Base-by-base conservation (phyloP, 805 yeast genomes). In the Spathaspora girioi region DNA sequence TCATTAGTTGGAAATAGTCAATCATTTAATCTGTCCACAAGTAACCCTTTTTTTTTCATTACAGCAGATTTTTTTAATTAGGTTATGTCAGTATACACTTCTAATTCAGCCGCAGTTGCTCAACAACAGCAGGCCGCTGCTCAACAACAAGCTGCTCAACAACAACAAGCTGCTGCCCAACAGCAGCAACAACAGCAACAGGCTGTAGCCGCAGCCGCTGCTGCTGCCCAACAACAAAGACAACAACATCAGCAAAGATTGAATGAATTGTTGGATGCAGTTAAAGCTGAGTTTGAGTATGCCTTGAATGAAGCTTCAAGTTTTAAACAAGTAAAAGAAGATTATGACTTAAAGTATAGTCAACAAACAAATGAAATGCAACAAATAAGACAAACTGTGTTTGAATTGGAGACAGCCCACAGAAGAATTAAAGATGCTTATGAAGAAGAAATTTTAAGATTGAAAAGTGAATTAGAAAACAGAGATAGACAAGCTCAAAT, bases 321-420 rank as follows among this genome's bases (percentile, higher is more conserved):
- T 56, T 89, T 84, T 70, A 83, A 93, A 62, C 83, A 89, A 68
- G 97, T 91, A 68, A 93, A 91, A 73, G 96, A 91, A 67, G 97
- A 92, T 66, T 89, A 84, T 60, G 98, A 93, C 69, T 76, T 86
- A 60, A 92, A 92, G 67, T 85, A 90, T 66, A 86, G 82, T 65
- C 97, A 92, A 71, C 97, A 93, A 70, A 85, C 90, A 51, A 87
- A 86, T 49, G 99, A 94, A 69, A 84, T 93, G 81, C 92, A 91
- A 65, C 96, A 89, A 67, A 91, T 93, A 52, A 82, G 97, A 63
- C 96, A 91, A 64, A 89, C 97, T 10, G 96, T 93, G 27, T 91
- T 86, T 65, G 98, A 94, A 66, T 80, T 93, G 62, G 97, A 93
- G 69, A 81, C 86, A 80, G 93, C 96, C 40, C 98, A 93, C 74